Conservation (phyloP, 306 rosid species). For the Ammopiptanthus mongolicus region DNA sequence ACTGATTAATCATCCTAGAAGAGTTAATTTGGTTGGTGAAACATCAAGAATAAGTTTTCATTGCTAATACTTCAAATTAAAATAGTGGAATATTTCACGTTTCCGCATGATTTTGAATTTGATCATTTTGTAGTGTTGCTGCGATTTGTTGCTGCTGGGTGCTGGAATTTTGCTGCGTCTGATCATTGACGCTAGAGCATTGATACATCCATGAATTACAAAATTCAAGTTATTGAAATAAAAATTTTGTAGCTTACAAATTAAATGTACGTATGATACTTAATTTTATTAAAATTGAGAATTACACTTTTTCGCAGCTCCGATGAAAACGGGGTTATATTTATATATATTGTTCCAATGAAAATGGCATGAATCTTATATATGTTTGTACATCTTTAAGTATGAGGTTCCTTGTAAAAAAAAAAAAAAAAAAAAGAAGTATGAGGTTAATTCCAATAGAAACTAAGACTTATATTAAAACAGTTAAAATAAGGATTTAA, state of each 20-base stretch:
- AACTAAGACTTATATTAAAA: too few relatives aligned
- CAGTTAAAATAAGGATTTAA: too few relatives aligned
- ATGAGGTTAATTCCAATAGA: too few relatives aligned
- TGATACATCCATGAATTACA: not conserved
- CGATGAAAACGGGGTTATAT: too few relatives aligned
- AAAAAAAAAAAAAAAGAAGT: too few relatives aligned
- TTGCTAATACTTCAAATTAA: not conserved
- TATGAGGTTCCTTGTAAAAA: too few relatives aligned
- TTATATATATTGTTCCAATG: too few relatives aligned
- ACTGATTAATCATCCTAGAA: not conserved
- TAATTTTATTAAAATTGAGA: too few relatives aligned
- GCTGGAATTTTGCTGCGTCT: not conserved
- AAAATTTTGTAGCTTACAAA: not conserved
- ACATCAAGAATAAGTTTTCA: not conserved
- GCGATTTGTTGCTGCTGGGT: constrained; percentile 15
- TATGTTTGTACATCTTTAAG: too few relatives aligned
- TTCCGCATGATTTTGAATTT: not conserved
- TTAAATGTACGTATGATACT: too few relatives aligned
- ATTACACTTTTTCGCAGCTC: too few relatives aligned
- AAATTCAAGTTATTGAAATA: not conserved
- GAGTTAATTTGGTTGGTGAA: not conserved
- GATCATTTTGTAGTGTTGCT: constrained; percentile 6
- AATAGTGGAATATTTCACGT: not conserved
- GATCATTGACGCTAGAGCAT: not conserved
- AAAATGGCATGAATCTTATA: too few relatives aligned